Conservation (phyloP, 2,329 filamentous ascomycete species). For the Ophiostoma fasciatum region DNA sequence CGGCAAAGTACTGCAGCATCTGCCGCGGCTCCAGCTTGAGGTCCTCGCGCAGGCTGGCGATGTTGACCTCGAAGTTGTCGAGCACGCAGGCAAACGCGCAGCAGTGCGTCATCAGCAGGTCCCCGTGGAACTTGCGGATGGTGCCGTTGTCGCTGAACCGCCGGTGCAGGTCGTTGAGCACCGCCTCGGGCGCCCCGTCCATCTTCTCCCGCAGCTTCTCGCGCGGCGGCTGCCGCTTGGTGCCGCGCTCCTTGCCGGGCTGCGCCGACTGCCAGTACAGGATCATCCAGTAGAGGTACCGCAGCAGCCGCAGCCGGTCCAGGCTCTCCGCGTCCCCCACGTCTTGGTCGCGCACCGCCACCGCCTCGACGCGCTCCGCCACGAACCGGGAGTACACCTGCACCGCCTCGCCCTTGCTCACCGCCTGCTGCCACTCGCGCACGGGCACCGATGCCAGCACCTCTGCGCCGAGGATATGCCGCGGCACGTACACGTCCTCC, state of each 20-base stretch:
- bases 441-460: constrained; percentile 54
- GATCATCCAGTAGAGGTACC: constrained; percentile 44
- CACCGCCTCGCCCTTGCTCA: constrained; percentile 42
- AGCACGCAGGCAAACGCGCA: constrained; percentile 56
- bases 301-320: constrained; percentile 40
- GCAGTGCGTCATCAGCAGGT: constrained; percentile 59
- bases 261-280: constrained; percentile 35
- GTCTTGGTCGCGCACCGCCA: constrained; percentile 32
- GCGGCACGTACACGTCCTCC: constrained; percentile 57
- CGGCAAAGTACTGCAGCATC: constrained; percentile 57
- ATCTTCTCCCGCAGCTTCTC: constrained; percentile 47
- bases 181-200: constrained; percentile 40
- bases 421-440: constrained; percentile 58
- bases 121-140: constrained; percentile 56
- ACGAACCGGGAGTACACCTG: constrained; percentile 48
- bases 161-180: constrained; percentile 52
- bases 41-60: constrained; percentile 54
- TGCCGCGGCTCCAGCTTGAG: constrained; percentile 55
- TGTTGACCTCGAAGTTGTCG: constrained; percentile 60
- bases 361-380: constrained; percentile 41
- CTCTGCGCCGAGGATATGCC: constrained; percentile 50
- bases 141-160: constrained; percentile 51
- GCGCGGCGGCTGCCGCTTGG: constrained; percentile 38
- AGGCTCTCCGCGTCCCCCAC: constrained; percentile 22
- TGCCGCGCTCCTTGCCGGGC: constrained; percentile 30